Percentiles rank a stretch among this genome's conserved stretches.
These are phyloP conservation scores for Sporormia fimetaria DNA, from an alignment of 495 filamentous ascomycete genomes.

Conservation along the genomic window DNA sequence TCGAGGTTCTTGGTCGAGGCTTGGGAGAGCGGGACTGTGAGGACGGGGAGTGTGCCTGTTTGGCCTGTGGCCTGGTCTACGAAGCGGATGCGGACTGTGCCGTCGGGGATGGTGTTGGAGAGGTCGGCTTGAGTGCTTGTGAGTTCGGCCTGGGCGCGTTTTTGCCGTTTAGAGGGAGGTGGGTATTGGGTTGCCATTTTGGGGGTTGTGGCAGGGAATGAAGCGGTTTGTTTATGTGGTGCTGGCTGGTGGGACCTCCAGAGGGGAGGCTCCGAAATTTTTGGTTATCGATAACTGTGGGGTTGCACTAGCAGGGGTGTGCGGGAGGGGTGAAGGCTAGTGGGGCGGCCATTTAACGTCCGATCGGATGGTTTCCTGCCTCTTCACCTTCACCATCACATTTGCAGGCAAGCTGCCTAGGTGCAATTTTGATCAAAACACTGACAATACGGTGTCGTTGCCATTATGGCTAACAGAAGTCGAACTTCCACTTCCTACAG, in stretches of 20 bases:
- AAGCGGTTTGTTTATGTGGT: no score
- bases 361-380: no score
- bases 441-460: constrained; percentile 7
- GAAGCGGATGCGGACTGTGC: constrained; percentile 77
- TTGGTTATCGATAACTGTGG: no score
- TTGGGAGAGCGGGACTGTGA: constrained; percentile 69
- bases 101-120: constrained; percentile 47
- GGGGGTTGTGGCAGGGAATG: neutral
- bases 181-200: constrained; percentile 80
- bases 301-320: no score
- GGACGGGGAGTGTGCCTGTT: constrained; percentile 53
- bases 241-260: neutral
- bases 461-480: constrained; percentile 20
- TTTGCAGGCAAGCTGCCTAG: no score
- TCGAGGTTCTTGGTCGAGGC: constrained; percentile 84
- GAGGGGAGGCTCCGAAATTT: no score
- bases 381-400: no score
- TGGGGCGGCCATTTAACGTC: no score
- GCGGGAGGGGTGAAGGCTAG: no score
- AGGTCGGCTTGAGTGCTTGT: constrained; percentile 67
- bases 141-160: constrained; percentile 60
- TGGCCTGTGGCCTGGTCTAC: constrained; percentile 69
- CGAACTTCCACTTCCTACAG: constrained; percentile 32
- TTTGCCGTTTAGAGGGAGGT: constrained; percentile 84
- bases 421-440: constrained; percentile 1